These are phyloP conservation scores for Trametes elegans DNA, from an alignment of 768 basidiomycete genomes.

Conservation along the genomic window DNA sequence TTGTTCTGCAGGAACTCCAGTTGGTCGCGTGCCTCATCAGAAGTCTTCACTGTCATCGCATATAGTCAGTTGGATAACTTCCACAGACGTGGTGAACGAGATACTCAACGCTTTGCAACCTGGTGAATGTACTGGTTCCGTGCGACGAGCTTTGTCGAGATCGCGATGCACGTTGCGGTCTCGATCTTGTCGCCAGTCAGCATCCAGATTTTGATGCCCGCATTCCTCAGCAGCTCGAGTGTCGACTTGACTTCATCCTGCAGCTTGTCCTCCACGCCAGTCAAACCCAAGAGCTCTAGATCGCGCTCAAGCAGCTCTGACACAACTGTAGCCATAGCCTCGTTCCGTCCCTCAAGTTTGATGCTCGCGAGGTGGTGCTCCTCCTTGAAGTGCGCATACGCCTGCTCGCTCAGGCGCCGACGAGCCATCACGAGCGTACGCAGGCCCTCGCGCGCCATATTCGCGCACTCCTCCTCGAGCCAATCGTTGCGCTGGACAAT, in stretches of 20 bases:
- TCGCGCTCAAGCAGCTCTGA: slow-evolving; percentile 80
- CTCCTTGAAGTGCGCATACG: slow-evolving; percentile 72
- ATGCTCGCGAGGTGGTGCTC: slow-evolving; percentile 78
- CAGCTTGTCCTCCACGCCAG: slow-evolving; percentile 98
- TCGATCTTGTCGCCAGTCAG: slow-evolving; percentile 99
- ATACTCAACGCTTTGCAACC: slow-evolving; percentile 77
- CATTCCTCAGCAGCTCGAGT: slow-evolving; percentile 88
- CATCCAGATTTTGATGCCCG: slow-evolving; percentile 99
- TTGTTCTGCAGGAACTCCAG: slow-evolving; percentile 94
- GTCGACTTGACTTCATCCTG: slow-evolving; percentile 97
- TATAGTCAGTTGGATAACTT: neutral
- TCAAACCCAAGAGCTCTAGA: slow-evolving; percentile 87
- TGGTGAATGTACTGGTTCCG: slow-evolving; percentile 98
- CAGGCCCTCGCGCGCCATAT: slow-evolving; percentile 96
- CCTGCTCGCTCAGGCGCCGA: slow-evolving; percentile 66
- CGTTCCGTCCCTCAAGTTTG: slow-evolving; percentile 73
- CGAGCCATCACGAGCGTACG: slow-evolving; percentile 91
- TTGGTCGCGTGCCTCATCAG: slow-evolving; percentile 80
- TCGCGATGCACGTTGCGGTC: slow-evolving; percentile 97
- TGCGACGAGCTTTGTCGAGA: slow-evolving; percentile 93
- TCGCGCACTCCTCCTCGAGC: slow-evolving; percentile 97
- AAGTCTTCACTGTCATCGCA: slow-evolving; percentile 67
- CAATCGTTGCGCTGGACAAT: slow-evolving; percentile 98
- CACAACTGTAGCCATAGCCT: slow-evolving; percentile 76
- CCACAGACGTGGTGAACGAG: neutral